Conservation (phyloP, 768 basidiomycete genomes). For the Leucocoprinus sp. region DNA sequence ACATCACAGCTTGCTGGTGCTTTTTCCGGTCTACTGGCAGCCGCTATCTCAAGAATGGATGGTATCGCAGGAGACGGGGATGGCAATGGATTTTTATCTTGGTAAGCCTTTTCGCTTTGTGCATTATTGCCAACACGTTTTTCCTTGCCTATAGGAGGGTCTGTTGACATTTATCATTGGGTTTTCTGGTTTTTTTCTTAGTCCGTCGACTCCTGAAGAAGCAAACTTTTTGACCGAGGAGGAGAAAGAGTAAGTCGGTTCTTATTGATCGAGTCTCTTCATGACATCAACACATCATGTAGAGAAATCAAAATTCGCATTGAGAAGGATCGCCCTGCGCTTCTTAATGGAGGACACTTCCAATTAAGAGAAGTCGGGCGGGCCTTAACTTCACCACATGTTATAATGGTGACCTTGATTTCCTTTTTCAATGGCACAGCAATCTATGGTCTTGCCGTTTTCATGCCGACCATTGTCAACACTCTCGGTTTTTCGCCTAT, state of each 20-base stretch:
- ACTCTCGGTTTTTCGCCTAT: constrained; percentile 10
- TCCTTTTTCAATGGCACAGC: constrained; percentile 7
- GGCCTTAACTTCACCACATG: constrained; percentile 10
- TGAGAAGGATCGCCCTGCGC: constrained; percentile 3
- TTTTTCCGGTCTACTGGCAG: constrained; percentile 52
- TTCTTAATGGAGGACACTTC: neutral
- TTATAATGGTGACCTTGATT: constrained; percentile 4
- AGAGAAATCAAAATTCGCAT: constrained; percentile 1
- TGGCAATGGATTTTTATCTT: constrained; percentile 59
- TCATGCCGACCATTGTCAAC: constrained; percentile 10
- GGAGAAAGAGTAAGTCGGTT: constrained; percentile 25
- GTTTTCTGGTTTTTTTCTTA: constrained; percentile 28
- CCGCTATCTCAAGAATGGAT: constrained; percentile 43
- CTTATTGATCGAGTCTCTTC: neutral
- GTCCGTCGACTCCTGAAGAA: constrained; percentile 29
- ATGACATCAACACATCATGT: constrained; percentile 13
- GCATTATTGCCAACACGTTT: constrained; percentile 8
- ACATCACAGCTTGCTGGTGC: constrained; percentile 28
- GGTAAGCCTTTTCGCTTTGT: constrained; percentile 32
- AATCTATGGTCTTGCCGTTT: constrained; percentile 9
- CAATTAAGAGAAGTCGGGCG: constrained; percentile 5
- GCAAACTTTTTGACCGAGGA: constrained; percentile 29
- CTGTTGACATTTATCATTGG: constrained; percentile 40
- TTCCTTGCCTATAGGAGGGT: constrained; percentile 22
- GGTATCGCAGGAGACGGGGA: constrained; percentile 35